These are phyloP conservation scores for Globisporangium polare DNA, from an alignment of 352 stramenopile genomes.

Conservation along the genomic window DNA sequence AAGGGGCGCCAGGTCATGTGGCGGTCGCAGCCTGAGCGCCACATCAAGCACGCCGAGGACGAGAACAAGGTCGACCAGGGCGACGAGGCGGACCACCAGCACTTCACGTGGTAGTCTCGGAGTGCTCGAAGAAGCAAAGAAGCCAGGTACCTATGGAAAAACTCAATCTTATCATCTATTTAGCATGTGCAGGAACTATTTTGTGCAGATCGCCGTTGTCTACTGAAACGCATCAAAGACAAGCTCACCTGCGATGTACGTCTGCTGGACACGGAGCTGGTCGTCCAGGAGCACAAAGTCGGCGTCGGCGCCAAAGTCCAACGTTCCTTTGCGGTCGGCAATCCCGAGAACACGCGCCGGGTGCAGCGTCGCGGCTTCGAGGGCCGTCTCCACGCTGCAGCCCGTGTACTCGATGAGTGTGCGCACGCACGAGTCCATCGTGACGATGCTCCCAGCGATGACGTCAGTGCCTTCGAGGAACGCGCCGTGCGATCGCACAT, in stretches of 20 bases:
- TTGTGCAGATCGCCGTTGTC: not conserved
- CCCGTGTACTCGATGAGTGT: constrained; percentile 80
- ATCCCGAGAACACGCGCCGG: constrained; percentile 70
- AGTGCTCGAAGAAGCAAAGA: not conserved
- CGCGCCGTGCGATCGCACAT: constrained; percentile 36
- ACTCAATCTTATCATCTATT: not conserved
- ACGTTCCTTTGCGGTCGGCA: constrained; percentile 53
- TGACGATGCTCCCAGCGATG: constrained; percentile 82
- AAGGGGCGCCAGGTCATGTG: constrained; percentile 92
- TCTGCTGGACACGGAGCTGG: constrained; percentile 57
- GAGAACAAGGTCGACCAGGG: constrained; percentile 79
- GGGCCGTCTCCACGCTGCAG: constrained; percentile 69
- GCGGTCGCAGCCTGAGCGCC: constrained; percentile 77
- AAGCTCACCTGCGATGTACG: constrained; percentile 71
- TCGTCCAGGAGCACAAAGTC: constrained; percentile 85
- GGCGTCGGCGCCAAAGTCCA: constrained; percentile 69
- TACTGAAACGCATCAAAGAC: constrained; percentile 29
- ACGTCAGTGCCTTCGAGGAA: constrained; percentile 71
- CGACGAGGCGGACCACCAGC: constrained; percentile 79
- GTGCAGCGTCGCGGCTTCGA: constrained; percentile 71
- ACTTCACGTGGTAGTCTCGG: constrained; percentile 66
- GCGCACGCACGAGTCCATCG: constrained; percentile 78
- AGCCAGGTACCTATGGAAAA: not conserved
- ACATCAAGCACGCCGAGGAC: constrained; percentile 74
- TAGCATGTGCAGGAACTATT: not conserved